Base-by-base conservation (phyloP, 1,139 yeast species). In the Meyerozyma guilliermondii region DNA sequence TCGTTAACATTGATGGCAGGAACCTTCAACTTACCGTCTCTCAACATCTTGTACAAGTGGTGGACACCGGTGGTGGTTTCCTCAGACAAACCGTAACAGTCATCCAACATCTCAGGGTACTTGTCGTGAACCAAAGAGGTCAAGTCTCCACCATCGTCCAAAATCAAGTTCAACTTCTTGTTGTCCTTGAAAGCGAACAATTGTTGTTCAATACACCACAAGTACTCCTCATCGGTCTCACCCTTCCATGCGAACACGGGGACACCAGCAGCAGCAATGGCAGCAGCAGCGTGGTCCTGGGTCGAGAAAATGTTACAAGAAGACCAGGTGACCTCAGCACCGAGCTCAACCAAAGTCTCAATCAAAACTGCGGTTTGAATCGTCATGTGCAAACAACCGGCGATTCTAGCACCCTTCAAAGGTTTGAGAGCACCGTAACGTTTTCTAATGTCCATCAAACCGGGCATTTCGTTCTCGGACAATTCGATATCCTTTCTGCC, bases 201-300 rank as follows among this genome's bases (percentile, higher is more conserved):
- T 80, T 94, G 98, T 78, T 92, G 98, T 79, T 94, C 98, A 63
- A 92, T 89, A 82, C 99, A 92, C 99, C 99, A 92, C 64, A 83
- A 70, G 83, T 92, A 92, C 78, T 92, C 99, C 78, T 92, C 98
- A 74, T 92, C 99, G 71, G 98, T 88, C 81, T 92, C 98, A 68
- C 99, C 98, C 82, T 92, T 92, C 98, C 98, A 94, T 63, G 99
- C 99, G 60, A 89, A 94, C 55, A 94, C 99, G 66, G 99, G 98
- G 49, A 92, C 95, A 76, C 98, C 99, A 58, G 97, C 74, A 59
- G 98, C 98, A 60, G 99, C 99, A 71, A 94, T 92, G 62, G 98
- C 98, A 64, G 99, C 98, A 63, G 99, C 98, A 58, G 98, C 98
- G 70, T 92, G 98, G 75, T 92, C 98, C 79, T 92, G 99, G 55